Conservation (phyloP, 306 rosid species). For the Echinosophora koreensis region DNA sequence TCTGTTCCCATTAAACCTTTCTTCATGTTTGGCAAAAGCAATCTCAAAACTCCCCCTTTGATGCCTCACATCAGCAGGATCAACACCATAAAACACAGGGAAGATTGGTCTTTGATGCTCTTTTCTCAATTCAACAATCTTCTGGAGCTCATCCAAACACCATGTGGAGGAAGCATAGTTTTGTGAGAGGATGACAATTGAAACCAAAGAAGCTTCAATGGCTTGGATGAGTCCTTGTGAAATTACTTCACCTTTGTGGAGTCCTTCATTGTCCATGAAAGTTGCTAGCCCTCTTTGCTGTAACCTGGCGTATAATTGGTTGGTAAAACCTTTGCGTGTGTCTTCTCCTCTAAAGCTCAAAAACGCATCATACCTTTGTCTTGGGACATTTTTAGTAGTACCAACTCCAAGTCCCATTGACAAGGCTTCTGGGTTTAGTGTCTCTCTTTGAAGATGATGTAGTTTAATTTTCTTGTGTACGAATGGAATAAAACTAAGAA, state of each 20-base stretch:
- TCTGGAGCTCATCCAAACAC: slow-evolving; percentile 39
- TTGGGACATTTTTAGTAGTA: not conserved
- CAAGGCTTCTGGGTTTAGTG: not conserved
- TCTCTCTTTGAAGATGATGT: not conserved
- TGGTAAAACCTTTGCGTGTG: not conserved
- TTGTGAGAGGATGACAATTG: not conserved
- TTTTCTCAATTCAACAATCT: slow-evolving; percentile 5
- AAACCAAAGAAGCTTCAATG: not conserved
- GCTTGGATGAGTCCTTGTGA: not conserved
- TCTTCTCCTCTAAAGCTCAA: slow-evolving; percentile 32
- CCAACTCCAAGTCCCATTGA: not conserved
- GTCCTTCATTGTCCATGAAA: not conserved
- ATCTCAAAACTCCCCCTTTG: slow-evolving; percentile 26
- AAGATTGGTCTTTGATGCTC: not conserved
- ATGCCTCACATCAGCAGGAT: slow-evolving; percentile 39
- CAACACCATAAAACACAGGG: slow-evolving; percentile 30
- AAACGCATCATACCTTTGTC: not conserved
- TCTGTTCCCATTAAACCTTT: not conserved
- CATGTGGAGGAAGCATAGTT: slow-evolving; percentile 25
- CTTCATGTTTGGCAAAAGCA: slow-evolving; percentile 27
- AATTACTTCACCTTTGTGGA: not conserved
- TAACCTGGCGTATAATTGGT: not conserved
- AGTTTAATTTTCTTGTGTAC: too few species aligned
- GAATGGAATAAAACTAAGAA: not conserved
- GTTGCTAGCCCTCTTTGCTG: not conserved